Conservation (phyloP, 163 green algal genomes). For the Prototheca stagnorum region DNA sequence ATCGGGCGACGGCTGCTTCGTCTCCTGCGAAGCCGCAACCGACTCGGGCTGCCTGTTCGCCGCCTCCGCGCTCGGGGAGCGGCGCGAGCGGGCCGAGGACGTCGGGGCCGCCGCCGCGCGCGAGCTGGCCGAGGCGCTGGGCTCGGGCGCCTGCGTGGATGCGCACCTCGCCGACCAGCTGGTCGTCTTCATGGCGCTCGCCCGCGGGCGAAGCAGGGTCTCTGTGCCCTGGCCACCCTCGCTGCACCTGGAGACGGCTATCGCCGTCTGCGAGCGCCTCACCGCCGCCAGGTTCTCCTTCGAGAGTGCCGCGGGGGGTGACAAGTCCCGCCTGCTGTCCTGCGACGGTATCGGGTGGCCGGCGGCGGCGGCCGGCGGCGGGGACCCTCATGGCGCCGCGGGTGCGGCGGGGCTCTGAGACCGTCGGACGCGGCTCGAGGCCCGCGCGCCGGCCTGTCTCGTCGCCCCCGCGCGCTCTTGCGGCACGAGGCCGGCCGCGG, state of each 20-base stretch:
- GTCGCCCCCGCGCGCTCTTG: no score
- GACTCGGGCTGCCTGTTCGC: conserved; percentile 39
- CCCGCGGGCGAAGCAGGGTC: conserved; percentile 29
- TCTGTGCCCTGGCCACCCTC: conserved; percentile 35
- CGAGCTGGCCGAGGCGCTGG: conserved; percentile 40
- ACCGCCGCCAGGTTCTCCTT: conserved; percentile 32
- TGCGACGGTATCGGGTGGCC: conserved; percentile 1
- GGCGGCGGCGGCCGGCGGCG: no score
- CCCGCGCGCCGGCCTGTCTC: not conserved
- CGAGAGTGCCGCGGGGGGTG: not conserved
- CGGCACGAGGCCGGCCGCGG: no score
- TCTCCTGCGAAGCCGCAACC: conserved; percentile 45
- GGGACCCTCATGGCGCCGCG: not conserved
- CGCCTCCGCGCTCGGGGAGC: conserved; percentile 24
- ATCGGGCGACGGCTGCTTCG: conserved; percentile 32
- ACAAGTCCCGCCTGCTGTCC: conserved; percentile 16
- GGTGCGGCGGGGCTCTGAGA: not conserved
- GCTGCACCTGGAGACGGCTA: conserved; percentile 62
- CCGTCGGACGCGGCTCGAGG: not conserved
- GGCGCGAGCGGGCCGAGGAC: conserved; percentile 24
- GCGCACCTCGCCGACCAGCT: conserved; percentile 47
- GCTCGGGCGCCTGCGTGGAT: conserved; percentile 32
- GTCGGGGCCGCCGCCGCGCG: conserved; percentile 25
- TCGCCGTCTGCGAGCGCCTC: conserved; percentile 49
- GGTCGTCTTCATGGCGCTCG: conserved; percentile 69